Percentiles rank a stretch among this genome's conserved stretches.
Evolutionary conservation across 163 green algal genomes (phyloP).

Genomic region (Chlamydomonas reinhardtii): DNA sequence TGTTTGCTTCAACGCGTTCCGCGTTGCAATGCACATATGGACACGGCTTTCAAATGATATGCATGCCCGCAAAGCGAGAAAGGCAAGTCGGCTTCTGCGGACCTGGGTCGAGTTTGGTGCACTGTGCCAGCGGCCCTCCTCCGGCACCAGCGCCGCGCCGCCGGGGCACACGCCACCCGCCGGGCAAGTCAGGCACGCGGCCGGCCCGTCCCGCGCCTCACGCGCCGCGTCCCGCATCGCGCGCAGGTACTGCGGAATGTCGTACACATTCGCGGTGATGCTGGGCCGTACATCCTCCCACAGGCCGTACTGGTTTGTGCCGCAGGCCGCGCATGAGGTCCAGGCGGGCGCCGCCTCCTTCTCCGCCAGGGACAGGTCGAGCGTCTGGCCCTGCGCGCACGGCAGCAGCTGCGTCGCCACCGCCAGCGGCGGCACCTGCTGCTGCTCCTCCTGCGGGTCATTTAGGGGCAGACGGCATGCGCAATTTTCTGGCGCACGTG

Average conservation of each 20-base stretch:
- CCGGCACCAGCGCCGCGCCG: conserved; percentile 11
- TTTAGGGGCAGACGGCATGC: too few species aligned
- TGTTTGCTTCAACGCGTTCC: too few species aligned
- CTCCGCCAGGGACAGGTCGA: not conserved
- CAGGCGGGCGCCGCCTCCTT: not conserved
- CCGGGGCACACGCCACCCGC: not conserved
- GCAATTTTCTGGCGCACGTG: too few species aligned
- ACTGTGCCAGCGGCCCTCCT: not conserved
- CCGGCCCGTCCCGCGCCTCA: not conserved
- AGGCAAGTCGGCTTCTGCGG: too few species aligned
- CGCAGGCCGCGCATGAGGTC: not conserved
- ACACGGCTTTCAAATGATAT: too few species aligned
- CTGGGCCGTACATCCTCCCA: not conserved
- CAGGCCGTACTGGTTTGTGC: not conserved
- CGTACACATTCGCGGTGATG: not conserved
- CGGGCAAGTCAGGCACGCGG: conserved; percentile 7
- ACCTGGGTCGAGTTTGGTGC: not conserved
- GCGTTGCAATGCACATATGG: too few species aligned
- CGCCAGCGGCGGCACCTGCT: not conserved
- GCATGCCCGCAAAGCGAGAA: too few species aligned
- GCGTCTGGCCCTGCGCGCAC: not conserved
- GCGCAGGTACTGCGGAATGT: not conserved
- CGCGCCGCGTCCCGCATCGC: not conserved
- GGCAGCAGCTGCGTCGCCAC: not conserved
- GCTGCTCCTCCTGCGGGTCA: not conserved